Evolutionary conservation across 129 eudicot species (phyloP), one percentile per base, ranked within the genome.

Genomic region (Flaveria bidentis): DNA sequence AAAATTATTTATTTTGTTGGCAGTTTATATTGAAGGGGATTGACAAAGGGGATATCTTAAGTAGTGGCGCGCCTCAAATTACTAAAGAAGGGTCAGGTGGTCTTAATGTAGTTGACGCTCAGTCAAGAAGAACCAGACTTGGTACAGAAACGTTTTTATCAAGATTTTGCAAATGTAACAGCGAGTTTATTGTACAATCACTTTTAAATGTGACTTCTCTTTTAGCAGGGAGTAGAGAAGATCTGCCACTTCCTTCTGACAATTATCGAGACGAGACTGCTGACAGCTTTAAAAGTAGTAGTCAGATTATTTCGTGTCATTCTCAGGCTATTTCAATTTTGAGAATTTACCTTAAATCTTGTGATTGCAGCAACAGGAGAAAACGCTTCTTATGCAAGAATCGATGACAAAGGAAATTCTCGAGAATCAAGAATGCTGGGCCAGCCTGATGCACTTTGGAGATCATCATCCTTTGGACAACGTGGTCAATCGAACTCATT

Each of bases 1-100:
- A 45, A 8, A 56, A 33, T 39, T 26, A 65, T 47, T 30, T 82
- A n/a, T 69, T 44, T 69, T 42, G 0, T 71, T 62, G 69, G 23
- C 86, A 95, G 97, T 86, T 82, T 83, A 80, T 89, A 64, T 67
- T 95, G 73, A 82, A 91, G 80, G 97, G 99, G 41, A 95, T 95
- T 87, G 99, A 91, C 80, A 86, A 86, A 69, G 99, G 96, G 60
- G 99, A 95, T 10, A 79, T 95, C 45, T 30, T 86, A 11, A 94
- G 96, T 76, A 91, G 99, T 63, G 97, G 96, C 23, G 97, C 90
- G 16, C 89, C 95, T 46, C 97, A 86, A 82, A 69, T 88, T 49
- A 77, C 87, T 33, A 94, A 89, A 84, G 99, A 91, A 53, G 97
- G 88, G 69, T 84, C 96, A 23, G 55, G 71, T 74, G 96, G 91